Conservation (phyloP, 2,329 filamentous ascomycete species). For the Metarhizium guizhouense region DNA sequence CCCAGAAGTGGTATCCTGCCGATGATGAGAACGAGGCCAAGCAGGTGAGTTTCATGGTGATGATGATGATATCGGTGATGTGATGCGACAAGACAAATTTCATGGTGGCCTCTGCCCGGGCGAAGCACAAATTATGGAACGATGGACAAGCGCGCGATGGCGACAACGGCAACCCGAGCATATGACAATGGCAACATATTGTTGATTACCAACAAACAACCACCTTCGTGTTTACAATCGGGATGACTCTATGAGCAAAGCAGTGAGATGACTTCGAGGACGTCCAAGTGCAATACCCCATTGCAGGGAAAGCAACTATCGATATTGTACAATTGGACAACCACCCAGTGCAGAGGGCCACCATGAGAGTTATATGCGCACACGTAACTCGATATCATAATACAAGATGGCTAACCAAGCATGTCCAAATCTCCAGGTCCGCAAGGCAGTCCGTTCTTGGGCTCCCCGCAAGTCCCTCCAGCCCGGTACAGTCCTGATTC, state of each 20-base stretch:
- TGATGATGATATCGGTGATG: slow-evolving; percentile 11
- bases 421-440: slow-evolving; percentile 53
- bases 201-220: neutral
- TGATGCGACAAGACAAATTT: slow-evolving; percentile 4
- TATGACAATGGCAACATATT: neutral
- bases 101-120: slow-evolving; percentile 1
- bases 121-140: neutral
- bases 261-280: too few species aligned
- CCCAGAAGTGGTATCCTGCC: slow-evolving; percentile 97
- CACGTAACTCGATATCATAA: neutral
- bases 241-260: too few species aligned
- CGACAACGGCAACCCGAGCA: neutral
- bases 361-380: neutral
- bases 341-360: slow-evolving; percentile 1
- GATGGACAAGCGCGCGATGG: slow-evolving; percentile 3
- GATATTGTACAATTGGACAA: neutral
- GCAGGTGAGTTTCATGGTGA: slow-evolving; percentile 66
- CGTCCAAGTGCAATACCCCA: neutral
- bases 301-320: neutral
- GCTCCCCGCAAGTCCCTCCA: slow-evolving; percentile 81
- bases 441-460: slow-evolving; percentile 86
- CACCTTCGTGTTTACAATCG: too few species aligned
- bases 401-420: slow-evolving; percentile 2
- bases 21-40: slow-evolving; percentile 82
- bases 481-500: slow-evolving; percentile 94